Conservation (phyloP, 805 yeast genomes). For the Myxozyma neotropica region DNA sequence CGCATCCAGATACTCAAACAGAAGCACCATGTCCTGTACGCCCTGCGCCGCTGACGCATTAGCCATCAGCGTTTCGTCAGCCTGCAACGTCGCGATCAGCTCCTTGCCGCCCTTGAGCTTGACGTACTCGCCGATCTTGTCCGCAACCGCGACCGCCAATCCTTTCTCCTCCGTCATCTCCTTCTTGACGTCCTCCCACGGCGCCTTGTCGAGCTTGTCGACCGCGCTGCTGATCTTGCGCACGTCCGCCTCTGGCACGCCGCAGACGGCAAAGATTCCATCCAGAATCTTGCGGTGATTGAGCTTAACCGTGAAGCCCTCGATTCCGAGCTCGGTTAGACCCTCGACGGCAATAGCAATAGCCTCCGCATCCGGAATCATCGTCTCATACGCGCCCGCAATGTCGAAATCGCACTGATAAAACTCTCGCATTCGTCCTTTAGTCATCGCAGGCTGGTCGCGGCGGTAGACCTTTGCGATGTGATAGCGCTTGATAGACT, state of each 20-base stretch:
- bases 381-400: slow-evolving; percentile 88
- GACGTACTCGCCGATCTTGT: slow-evolving; percentile 88
- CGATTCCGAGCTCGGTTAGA: slow-evolving; percentile 76
- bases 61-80: slow-evolving; percentile 58
- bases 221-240: slow-evolving; percentile 93
- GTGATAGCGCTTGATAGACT: slow-evolving; percentile 89
- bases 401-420: slow-evolving; percentile 98
- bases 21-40: slow-evolving; percentile 71
- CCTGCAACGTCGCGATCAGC: slow-evolving; percentile 54
- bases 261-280: slow-evolving; percentile 93
- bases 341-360: slow-evolving; percentile 84
- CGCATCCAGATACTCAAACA: slow-evolving; percentile 79
- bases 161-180: slow-evolving; percentile 92
- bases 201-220: slow-evolving; percentile 91
- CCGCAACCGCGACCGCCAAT: slow-evolving; percentile 90
- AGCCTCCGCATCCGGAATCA: slow-evolving; percentile 96
- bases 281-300: slow-evolving; percentile 96
- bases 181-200: slow-evolving; percentile 91
- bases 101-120: slow-evolving; percentile 68
- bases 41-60: slow-evolving; percentile 81
- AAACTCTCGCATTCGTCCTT: slow-evolving; percentile 99
- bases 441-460: slow-evolving; percentile 99
- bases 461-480: slow-evolving; percentile 98
- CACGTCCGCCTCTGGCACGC: slow-evolving; percentile 91
- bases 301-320: slow-evolving; percentile 85